Conservation (phyloP, 2,329 filamentous ascomycete species). For the Coccinonectria pachysandricola region DNA sequence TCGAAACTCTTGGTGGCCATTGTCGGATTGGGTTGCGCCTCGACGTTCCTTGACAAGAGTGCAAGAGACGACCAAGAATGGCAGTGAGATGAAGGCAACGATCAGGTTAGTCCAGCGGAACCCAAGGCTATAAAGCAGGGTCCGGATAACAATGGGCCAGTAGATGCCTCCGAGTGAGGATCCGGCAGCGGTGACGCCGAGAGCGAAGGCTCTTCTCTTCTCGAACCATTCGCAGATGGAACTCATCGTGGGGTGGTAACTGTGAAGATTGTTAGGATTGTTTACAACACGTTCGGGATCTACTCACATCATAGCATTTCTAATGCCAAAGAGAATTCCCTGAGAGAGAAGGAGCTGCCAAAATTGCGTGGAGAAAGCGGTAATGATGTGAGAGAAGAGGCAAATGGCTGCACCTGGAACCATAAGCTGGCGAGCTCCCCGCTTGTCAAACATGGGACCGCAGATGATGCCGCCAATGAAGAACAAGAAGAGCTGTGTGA, state of each 20-base stretch:
- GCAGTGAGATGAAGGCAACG: conserved; percentile 14
- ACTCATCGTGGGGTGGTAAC: conserved; percentile 20
- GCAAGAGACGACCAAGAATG: conserved; percentile 17
- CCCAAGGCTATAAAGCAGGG: conserved; percentile 5
- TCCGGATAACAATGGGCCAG: conserved; percentile 19
- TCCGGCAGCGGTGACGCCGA: conserved; percentile 22
- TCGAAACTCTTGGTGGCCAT: conserved; percentile 4
- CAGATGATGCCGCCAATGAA: conserved; percentile 28
- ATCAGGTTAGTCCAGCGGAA: conserved; percentile 11
- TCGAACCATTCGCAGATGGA: conserved; percentile 24
- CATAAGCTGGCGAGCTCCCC: conserved; percentile 26
- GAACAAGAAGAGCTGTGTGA: conserved; percentile 28
- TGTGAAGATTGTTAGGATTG: background rate
- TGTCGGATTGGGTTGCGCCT: conserved; percentile 6
- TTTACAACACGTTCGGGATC: background rate
- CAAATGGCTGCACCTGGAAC: conserved; percentile 24
- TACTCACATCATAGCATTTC: conserved; percentile 27
- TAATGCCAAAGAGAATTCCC: conserved; percentile 31
- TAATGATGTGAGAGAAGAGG: conserved; percentile 27
- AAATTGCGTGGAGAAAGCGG: conserved; percentile 22
- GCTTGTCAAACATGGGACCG: conserved; percentile 31
- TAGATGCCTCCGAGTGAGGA: conserved; percentile 22
- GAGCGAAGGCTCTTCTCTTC: conserved; percentile 18
- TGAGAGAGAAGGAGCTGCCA: conserved; percentile 30
- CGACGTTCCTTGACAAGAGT: conserved; percentile 20